Base-by-base conservation (phyloP, 2,329 filamentous ascomycete genomes). In the Fusarium sp. region DNA sequence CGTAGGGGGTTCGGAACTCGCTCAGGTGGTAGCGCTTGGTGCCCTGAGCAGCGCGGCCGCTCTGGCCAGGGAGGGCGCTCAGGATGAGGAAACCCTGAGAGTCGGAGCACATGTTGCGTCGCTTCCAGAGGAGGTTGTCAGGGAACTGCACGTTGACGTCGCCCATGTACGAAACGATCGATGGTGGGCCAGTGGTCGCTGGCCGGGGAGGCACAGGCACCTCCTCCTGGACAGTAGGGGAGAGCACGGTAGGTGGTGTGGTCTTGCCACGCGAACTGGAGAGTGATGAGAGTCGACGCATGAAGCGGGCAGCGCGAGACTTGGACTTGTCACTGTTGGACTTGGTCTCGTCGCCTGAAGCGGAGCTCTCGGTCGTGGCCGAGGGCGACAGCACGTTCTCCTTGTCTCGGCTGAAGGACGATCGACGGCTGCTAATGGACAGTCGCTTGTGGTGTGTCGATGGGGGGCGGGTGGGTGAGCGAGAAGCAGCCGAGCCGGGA, bases 121-220 rank as follows among this genome's bases (percentile, higher is more conserved):
- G 93, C 86, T 98, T 99, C 97, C 97, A 99, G 14, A 99, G 88
- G 56, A 99, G 88, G 64, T 95, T 97, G 81, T 98, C 96, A 0
- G 97, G 97, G 81, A 99, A 98, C 81, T 99, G 97, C 13, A 98
- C 94, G 78, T 99, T 98, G 73, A 99, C 92, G 79, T 98, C 94
- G 58, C 95, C 95, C 82, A 97, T 89, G 71, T 93, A 92, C 5
- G 94, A 87, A 30, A 92, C 87, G 62, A 91, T 85, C 57, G 82
- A 83, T 0, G 84, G 78, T 23, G 79, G 76, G 11, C 78, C 80
- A 3, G 79, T 83, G 20, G 79, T 81, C 32, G 75, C 79, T 8
- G 81, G 79, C 18, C 79, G 77, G 8, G 70, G 62, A 25, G 77
- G 72, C 61, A 79, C 78, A 2, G 65, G 39, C 23, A 66, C 83